phyloP scores from a whole-genome alignment of 2,329 filamentous ascomycete genomes.

The Aspergillus neoniger region DNA sequence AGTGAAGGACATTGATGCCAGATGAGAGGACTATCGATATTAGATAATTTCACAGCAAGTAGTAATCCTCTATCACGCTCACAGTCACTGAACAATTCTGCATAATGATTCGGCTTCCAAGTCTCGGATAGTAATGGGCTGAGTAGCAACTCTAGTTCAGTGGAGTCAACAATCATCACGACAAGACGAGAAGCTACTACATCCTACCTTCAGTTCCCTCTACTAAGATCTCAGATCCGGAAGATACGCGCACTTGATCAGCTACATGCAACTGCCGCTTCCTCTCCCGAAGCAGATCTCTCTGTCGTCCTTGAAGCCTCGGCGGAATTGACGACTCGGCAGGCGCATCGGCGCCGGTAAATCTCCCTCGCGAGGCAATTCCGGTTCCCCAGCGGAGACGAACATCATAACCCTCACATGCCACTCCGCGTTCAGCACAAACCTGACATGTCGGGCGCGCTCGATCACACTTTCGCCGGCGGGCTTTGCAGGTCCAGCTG shows the following conservation, averaged over 20 bases:
- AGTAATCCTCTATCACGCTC: constrained; percentile 4
- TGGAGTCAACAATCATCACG: neutral
- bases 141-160: neutral
- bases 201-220: neutral
- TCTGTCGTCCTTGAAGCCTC: constrained; percentile 27
- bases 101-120: constrained; percentile 6
- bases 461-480: constrained; percentile 32
- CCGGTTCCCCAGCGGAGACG: constrained; percentile 34
- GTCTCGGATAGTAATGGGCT: neutral
- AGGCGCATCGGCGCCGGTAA: constrained; percentile 33
- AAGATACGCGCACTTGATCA: neutral
- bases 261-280: constrained; percentile 3
- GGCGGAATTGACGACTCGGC: constrained; percentile 25
- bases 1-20: constrained; percentile 33
- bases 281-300: constrained; percentile 27
- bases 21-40: constrained; percentile 23
- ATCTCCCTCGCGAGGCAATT: constrained; percentile 35
- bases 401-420: constrained; percentile 36
- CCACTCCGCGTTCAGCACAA: constrained; percentile 25
- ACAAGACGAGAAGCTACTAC: neutral
- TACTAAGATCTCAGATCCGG: neutral
- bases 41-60: neutral
- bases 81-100: constrained; percentile 29
- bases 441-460: constrained; percentile 27
- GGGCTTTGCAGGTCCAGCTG: constrained; percentile 34